These are phyloP conservation scores for Mortierella sp. DNA, from an alignment of 371 early-diverging fungal species.

Conservation along the genomic window DNA sequence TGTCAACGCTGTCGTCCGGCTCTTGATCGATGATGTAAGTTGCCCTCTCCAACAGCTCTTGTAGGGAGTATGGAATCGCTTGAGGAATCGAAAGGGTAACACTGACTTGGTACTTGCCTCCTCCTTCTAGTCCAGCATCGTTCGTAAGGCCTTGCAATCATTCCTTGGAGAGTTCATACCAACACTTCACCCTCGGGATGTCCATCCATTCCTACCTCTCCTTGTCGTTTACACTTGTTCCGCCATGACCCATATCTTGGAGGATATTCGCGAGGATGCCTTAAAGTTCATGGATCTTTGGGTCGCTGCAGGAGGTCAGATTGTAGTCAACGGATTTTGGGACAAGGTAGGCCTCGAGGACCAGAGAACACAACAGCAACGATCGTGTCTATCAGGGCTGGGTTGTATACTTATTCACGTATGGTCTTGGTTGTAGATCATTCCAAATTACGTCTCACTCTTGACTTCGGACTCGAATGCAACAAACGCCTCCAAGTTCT, in stretches of 20 bases:
- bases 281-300: slow-evolving; percentile 81
- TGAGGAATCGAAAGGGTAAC: no score
- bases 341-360: slow-evolving; percentile 60
- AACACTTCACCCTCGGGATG: slow-evolving; percentile 59
- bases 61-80: no score
- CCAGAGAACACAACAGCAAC: no score
- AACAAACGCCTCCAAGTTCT: slow-evolving; percentile 34
- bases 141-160: slow-evolving; percentile 56
- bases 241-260: slow-evolving; percentile 91
- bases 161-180: slow-evolving; percentile 55
- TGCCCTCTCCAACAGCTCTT: background rate
- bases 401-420: no score
- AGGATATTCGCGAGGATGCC: slow-evolving; percentile 85
- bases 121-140: slow-evolving; percentile 55
- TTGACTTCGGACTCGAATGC: slow-evolving; percentile 55
- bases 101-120: no score
- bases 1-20: slow-evolving; percentile 66
- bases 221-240: slow-evolving; percentile 84
- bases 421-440: slow-evolving; percentile 48
- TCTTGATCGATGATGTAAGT: slow-evolving; percentile 74
- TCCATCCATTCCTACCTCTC: slow-evolving; percentile 83
- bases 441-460: slow-evolving; percentile 64
- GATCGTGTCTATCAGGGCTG: background rate
- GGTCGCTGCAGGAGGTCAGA: slow-evolving; percentile 72
- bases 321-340: slow-evolving; percentile 70